phyloP scores from a whole-genome alignment of 352 stramenopile species.

The Blastocystis sp. region DNA sequence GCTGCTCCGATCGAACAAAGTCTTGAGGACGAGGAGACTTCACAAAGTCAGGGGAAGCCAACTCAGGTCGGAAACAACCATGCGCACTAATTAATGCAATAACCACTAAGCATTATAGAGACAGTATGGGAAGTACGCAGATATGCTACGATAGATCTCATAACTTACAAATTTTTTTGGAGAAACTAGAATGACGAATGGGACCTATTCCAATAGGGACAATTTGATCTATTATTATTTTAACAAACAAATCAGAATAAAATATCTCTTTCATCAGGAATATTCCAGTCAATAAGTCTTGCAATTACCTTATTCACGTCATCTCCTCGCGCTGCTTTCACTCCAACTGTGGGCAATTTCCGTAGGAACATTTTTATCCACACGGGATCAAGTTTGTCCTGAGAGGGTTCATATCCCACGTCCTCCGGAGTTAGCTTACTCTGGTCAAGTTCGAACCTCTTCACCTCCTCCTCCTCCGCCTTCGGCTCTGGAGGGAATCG shows the following conservation, averaged over 20 bases:
- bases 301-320: not conserved
- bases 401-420: not conserved
- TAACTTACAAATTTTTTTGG: not conserved
- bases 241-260: slow-evolving; percentile 35
- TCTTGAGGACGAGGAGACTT: slow-evolving; percentile 70
- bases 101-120: not conserved
- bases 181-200: not conserved
- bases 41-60: slow-evolving; percentile 21
- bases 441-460: not conserved
- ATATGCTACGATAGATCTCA: not conserved
- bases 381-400: not conserved
- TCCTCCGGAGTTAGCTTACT: not conserved
- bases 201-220: not conserved
- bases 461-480: not conserved
- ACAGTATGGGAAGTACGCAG: not conserved
- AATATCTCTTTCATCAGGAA: not conserved
- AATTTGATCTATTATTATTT: not conserved
- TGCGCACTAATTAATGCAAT: not conserved
- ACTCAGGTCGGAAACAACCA: slow-evolving; percentile 8
- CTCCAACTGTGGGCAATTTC: slow-evolving; percentile 2
- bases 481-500: slow-evolving; percentile 21
- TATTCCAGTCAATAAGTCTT: not conserved
- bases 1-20: slow-evolving; percentile 70
- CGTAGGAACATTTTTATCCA: not conserved
- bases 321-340: not conserved